These are phyloP conservation scores for Emericellopsis terricola DNA, from an alignment of 495 filamentous ascomycete genomes.

Conservation along the genomic window DNA sequence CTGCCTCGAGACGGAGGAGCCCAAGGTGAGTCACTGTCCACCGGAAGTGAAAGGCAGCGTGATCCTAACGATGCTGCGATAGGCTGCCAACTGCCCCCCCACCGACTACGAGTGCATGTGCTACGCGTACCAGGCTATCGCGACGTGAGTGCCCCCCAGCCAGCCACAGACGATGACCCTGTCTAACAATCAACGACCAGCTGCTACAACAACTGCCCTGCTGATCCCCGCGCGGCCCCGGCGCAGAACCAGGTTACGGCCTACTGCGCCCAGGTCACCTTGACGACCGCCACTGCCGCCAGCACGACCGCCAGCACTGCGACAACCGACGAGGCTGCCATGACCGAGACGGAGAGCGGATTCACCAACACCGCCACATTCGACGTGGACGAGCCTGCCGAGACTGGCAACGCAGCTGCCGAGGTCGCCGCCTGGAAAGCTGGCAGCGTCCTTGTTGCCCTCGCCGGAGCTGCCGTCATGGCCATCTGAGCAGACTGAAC, in stretches of 20 bases:
- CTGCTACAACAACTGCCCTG: slow-evolving; percentile 5
- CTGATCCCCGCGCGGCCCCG: background rate
- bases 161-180: background rate
- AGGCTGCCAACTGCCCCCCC: background rate
- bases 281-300: background rate
- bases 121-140: slow-evolving; percentile 1
- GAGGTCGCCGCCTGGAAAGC: background rate
- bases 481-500: background rate
- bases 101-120: slow-evolving; percentile 3
- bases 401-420: background rate
- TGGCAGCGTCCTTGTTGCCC: slow-evolving; percentile 1
- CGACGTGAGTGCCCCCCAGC: background rate
- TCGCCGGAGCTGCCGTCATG: slow-evolving; percentile 1
- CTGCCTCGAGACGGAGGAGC: background rate
- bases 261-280: slow-evolving; percentile 1
- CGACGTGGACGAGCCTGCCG: background rate
- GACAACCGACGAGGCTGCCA: background rate
- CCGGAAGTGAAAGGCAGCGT: background rate
- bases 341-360: no score
- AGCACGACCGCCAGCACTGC: background rate
- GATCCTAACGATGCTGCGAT: background rate
- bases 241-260: background rate
- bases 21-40: background rate
- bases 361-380: background rate
- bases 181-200: background rate